Evolutionary conservation across 164 flowering plant species (phyloP).

Genomic region (Chimonanthus praecox): DNA sequence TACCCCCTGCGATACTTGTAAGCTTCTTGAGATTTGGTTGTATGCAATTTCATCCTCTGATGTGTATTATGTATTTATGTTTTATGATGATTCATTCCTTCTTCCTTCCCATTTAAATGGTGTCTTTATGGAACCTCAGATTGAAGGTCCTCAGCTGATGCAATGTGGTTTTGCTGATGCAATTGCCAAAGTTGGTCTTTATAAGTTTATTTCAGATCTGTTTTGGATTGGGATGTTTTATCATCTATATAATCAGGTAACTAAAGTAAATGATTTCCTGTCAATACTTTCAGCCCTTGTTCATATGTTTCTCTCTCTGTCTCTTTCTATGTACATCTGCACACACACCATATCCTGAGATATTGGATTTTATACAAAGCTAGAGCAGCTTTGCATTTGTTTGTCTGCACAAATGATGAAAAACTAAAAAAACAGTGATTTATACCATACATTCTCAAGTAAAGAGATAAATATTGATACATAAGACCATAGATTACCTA

Average conservation of each 20-base stretch:
- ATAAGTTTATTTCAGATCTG: constrained; percentile 50
- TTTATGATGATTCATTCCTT: not conserved
- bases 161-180: constrained; percentile 58
- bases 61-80: not conserved
- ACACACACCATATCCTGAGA: no score
- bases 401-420: no score
- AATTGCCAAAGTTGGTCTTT: constrained; percentile 52
- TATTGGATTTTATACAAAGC: no score
- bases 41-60: not conserved
- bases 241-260: constrained; percentile 65
- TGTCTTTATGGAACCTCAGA: constrained; percentile 23
- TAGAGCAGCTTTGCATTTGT: no score
- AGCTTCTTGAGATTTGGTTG: constrained; percentile 10
- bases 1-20: constrained; percentile 59
- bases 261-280: not conserved
- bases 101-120: not conserved
- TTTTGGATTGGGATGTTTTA: constrained; percentile 70
- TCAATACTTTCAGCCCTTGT: no score
- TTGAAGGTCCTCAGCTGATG: constrained; percentile 59
- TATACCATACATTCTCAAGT: no score
- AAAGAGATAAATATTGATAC: no score
- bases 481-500: no score
- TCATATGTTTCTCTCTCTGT: no score
- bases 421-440: no score
- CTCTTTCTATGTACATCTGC: no score